Conservation (phyloP, 306 rosid genomes). For the Pueraria montana region DNA sequence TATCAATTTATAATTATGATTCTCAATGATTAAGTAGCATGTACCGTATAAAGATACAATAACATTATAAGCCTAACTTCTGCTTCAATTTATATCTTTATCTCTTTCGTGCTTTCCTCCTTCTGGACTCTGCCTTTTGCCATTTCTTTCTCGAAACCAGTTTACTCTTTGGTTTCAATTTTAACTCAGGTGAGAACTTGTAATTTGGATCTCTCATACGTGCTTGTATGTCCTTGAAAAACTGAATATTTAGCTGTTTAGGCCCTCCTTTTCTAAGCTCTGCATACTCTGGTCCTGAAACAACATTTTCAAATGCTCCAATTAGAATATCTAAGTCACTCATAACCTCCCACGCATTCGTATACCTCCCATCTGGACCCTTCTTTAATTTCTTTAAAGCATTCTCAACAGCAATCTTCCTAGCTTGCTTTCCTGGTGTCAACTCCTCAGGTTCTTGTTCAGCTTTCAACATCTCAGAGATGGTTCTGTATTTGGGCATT, state of each 20-base stretch:
- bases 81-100: constrained; percentile 7
- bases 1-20: constrained; percentile 14
- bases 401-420: constrained; percentile 87
- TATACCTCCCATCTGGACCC: constrained; percentile 88
- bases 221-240: constrained; percentile 84
- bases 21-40: constrained; percentile 24
- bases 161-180: constrained; percentile 82
- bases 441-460: constrained; percentile 86
- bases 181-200: constrained; percentile 81
- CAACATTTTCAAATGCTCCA: constrained; percentile 89
- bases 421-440: constrained; percentile 87
- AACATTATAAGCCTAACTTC: constrained; percentile 23
- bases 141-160: constrained; percentile 77
- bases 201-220: constrained; percentile 86
- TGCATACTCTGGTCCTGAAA: constrained; percentile 81
- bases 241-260: constrained; percentile 74
- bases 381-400: constrained; percentile 84
- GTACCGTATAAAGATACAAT: constrained; percentile 23
- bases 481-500: constrained; percentile 77
- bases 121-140: constrained; percentile 80
- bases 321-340: constrained; percentile 80
- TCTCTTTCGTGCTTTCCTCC: constrained; percentile 76
- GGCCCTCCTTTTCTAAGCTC: constrained; percentile 87
- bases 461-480: constrained; percentile 73
- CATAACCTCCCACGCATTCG: constrained; percentile 88